Conservation (phyloP, 345 rosid genomes). For the Eucalyptus guilfoylei region DNA sequence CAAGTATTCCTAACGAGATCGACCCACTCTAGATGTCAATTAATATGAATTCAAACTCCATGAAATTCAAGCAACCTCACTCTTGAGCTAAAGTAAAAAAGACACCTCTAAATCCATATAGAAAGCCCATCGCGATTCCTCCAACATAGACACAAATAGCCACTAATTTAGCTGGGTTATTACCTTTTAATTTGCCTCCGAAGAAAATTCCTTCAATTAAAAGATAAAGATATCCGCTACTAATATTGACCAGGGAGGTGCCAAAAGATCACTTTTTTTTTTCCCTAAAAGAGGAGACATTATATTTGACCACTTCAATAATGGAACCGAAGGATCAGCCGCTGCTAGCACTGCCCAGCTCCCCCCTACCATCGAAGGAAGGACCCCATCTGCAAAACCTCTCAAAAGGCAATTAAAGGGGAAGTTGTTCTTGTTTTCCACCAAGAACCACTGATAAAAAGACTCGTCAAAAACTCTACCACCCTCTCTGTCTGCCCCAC, state of each 20-base stretch:
- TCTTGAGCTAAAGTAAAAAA: not conserved
- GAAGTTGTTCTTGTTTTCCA: not conserved
- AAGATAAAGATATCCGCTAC: not conserved
- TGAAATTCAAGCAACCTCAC: not conserved
- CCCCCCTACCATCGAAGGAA: not conserved
- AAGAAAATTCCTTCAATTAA: too few species aligned
- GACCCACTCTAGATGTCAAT: not conserved
- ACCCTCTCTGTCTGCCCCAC: not conserved
- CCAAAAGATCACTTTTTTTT: too few species aligned
- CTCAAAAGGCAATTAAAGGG: too few species aligned
- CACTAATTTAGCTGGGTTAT: not conserved
- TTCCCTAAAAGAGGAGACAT: not conserved
- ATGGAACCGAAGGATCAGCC: not conserved
- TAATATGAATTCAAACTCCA: not conserved
- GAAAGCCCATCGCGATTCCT: too few species aligned
- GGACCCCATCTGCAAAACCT: not conserved
- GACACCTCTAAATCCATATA: not conserved
- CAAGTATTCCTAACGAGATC: not conserved
- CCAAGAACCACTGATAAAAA: not conserved
- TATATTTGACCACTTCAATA: not conserved
- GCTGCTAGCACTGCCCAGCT: not conserved
- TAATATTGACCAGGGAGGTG: not conserved
- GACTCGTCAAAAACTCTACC: not conserved
- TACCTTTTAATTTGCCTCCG: not conserved
- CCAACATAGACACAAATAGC: not conserved